Conservation (phyloP, 148 eudicot species). For the Linanthus parryae region DNA sequence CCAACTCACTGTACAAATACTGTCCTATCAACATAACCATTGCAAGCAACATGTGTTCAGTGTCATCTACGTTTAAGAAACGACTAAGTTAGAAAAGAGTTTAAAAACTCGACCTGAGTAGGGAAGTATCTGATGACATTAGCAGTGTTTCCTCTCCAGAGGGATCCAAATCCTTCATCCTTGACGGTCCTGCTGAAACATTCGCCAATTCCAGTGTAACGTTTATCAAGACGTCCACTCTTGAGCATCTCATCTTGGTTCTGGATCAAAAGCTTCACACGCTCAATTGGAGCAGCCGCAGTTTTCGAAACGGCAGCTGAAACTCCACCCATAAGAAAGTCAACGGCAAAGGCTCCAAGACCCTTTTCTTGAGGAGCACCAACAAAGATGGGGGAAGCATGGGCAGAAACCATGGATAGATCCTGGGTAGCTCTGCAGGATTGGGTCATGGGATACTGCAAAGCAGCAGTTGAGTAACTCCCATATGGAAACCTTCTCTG, state of each 20-base stretch:
- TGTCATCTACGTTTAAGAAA: background rate
- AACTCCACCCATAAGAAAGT: conserved; percentile 12
- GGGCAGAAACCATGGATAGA: conserved; percentile 1
- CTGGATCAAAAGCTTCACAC: conserved; percentile 11
- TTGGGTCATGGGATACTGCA: conserved; percentile 3
- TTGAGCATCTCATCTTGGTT: conserved; percentile 15
- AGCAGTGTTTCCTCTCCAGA: conserved; percentile 15
- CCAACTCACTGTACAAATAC: background rate
- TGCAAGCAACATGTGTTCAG: background rate
- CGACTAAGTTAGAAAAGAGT: background rate
- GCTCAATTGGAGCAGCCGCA: conserved; percentile 15
- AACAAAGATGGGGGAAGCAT: conserved; percentile 11
- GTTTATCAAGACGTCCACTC: conserved; percentile 9
- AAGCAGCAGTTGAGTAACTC: conserved; percentile 2
- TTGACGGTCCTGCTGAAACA: conserved; percentile 9
- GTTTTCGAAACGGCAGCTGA: conserved; percentile 15
- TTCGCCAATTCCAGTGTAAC: conserved; percentile 10
- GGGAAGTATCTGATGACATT: conserved; percentile 13
- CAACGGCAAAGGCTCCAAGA: background rate
- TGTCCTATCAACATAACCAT: background rate
- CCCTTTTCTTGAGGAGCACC: conserved; percentile 11
- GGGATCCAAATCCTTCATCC: conserved; percentile 5
- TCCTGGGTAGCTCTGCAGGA: conserved; percentile 8
- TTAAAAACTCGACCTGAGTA: conserved; percentile 5
- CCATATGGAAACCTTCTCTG: conserved; percentile 2